Evolutionary conservation across 139 green algal genomes (phyloP), one percentile per base, ranked within the genome.

Genomic region (Tetradesmus lagerheimii): DNA sequence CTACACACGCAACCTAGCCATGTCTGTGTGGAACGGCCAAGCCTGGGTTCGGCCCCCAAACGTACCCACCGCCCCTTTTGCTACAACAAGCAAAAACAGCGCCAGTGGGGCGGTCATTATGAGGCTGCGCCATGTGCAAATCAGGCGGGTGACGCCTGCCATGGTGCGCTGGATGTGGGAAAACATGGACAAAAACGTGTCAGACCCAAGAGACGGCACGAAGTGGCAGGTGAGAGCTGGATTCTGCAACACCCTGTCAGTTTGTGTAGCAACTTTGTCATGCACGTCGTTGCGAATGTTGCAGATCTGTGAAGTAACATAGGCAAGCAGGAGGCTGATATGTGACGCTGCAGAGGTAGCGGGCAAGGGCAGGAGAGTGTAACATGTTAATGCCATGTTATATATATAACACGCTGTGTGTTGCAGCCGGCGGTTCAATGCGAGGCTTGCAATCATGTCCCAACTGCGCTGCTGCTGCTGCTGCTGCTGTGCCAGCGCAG

Each of bases 101-200:
- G 16, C 35, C 4, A 82, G 76, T 18, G 53, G n/a, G 37, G 80
- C 80, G 6, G 27, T 85, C 2, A 66, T 67, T 5, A 74, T 43
- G 80, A 67, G 0, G n/a, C 41, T 67, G 41, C 35, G 31, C 5
- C 80, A 85, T 37, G 80, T n/a, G 20, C 80, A 43, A 1, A 85
- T 85, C 80, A 67, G 25, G 31, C 12, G 29, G 0, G 80, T 85
- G 15, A 85, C 80, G 25, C 41, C 80, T 38, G 39, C 31, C 9
- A 85, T 85, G 80, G 45, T 85, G 41, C 31, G 15, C 0, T 85
- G 80, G 80, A 66, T 85, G 43, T 85, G 80, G 80, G 27, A 85
- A 5, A 85, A 85, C 80, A 39, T 67, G 41, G 47, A 66, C 43
- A 85, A 85, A 9, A 4, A 67, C 6, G 41, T 85, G 25, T 16